These are phyloP conservation scores for Trametes sp. DNA, from an alignment of 1,284 basidiomycete genomes.

Conservation along the genomic window DNA sequence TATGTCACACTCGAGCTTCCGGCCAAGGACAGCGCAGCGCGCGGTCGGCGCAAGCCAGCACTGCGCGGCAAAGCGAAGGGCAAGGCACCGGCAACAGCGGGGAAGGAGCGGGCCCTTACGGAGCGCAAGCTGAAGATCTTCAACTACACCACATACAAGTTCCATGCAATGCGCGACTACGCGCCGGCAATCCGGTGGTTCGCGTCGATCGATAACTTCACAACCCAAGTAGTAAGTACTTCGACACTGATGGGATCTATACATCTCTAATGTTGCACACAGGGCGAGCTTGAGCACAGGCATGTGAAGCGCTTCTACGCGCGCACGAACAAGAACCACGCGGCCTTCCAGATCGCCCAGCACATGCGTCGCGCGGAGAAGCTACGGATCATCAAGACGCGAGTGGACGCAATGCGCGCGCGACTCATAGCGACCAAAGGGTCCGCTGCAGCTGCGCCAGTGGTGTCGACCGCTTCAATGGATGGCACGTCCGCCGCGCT, in stretches of 20 bases:
- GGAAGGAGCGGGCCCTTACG: too few relatives aligned
- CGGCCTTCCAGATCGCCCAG: slow-evolving; percentile 36
- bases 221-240: slow-evolving; percentile 5
- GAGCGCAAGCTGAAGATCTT: neutral
- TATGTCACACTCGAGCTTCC: slow-evolving; percentile 4
- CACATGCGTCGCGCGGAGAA: slow-evolving; percentile 18
- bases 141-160: slow-evolving; percentile 8
- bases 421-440: neutral
- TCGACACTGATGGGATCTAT: too few relatives aligned
- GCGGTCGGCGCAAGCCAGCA: neutral
- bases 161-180: slow-evolving; percentile 12
- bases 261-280: neutral
- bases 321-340: slow-evolving; percentile 41
- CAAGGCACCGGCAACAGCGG: neutral
- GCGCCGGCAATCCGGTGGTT: neutral
- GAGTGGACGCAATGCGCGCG: neutral
- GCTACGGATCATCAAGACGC: slow-evolving; percentile 2
- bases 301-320: slow-evolving; percentile 42
- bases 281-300: slow-evolving; percentile 46
- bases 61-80: neutral
- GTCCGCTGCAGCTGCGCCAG: neutral
- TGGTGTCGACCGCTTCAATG: too few relatives aligned
- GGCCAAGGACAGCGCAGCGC: neutral
- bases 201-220: neutral
- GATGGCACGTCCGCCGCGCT: too few relatives aligned